These are phyloP conservation scores for Scleroderma citrinum DNA, from an alignment of 768 basidiomycete species.

Conservation along the genomic window DNA sequence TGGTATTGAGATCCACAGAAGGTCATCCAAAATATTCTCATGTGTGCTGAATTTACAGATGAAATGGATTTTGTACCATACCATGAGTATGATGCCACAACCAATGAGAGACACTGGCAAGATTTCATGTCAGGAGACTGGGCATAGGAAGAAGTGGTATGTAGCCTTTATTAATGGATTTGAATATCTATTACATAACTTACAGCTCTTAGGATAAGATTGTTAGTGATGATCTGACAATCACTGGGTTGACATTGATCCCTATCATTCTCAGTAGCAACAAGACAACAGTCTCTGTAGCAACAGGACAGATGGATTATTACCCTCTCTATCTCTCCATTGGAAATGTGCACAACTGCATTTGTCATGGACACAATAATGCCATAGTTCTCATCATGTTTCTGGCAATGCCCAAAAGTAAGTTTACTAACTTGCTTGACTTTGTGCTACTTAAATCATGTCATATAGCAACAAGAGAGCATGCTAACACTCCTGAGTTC, in stretches of 20 bases:
- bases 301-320: constrained; percentile 2
- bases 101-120: not conserved
- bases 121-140: constrained; percentile 11
- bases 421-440: not conserved
- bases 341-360: constrained; percentile 4
- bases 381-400: constrained; percentile 21
- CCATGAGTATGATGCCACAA: constrained; percentile 2
- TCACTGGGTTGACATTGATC: constrained; percentile 15
- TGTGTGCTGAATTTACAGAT: constrained; percentile 15
- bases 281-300: constrained; percentile 7
- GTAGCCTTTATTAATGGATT: not conserved
- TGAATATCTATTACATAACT: not conserved
- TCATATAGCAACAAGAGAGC: constrained; percentile 1
- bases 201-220: constrained; percentile 1
- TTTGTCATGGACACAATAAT: not conserved
- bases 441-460: not conserved
- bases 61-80: constrained; percentile 17
- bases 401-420: constrained; percentile 27
- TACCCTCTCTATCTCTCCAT: constrained; percentile 8
- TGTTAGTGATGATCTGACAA: constrained; percentile 10
- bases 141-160: constrained; percentile 10
- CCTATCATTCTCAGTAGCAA: constrained; percentile 9
- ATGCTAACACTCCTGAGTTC: constrained; percentile 3
- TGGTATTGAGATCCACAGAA: no score
- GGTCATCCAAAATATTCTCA: constrained; percentile 1